Evolutionary conservation across 1,139 yeast genomes (phyloP).

Genomic region (Debaryomyces subglobosus): DNA sequence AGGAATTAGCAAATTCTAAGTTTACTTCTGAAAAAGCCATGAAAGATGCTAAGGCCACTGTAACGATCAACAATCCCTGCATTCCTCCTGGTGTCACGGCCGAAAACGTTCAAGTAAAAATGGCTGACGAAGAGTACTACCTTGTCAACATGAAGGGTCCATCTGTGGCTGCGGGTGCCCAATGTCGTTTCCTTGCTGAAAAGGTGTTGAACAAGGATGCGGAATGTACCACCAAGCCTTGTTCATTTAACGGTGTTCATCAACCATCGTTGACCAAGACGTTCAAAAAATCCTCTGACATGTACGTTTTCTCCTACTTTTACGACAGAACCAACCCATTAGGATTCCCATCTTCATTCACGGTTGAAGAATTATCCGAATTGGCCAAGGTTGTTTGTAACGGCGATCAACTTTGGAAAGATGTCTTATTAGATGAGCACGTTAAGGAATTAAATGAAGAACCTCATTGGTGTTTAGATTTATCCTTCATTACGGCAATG

Average conservation of each 20-base stretch:
- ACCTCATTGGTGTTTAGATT: constrained; percentile 93
- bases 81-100: constrained; percentile 72
- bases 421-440: constrained; percentile 64
- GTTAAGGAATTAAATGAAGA: constrained; percentile 66
- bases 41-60: constrained; percentile 39
- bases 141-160: constrained; percentile 79
- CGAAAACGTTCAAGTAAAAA: constrained; percentile 58
- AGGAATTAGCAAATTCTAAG: constrained; percentile 30
- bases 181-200: constrained; percentile 87
- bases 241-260: constrained; percentile 95
- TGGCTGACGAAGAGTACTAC: constrained; percentile 51
- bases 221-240: constrained; percentile 73
- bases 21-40: constrained; percentile 39
- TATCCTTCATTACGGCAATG: constrained; percentile 85
- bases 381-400: constrained; percentile 83
- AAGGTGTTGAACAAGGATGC: constrained; percentile 78
- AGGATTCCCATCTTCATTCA: constrained; percentile 91
- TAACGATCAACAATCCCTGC: constrained; percentile 74
- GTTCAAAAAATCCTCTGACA: constrained; percentile 69
- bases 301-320: constrained; percentile 90
- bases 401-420: constrained; percentile 75
- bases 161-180: constrained; percentile 50
- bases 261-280: constrained; percentile 87
- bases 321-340: constrained; percentile 92
- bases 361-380: constrained; percentile 79